Percentiles rank a stretch among this genome's conserved stretches.
phyloP scores from a whole-genome alignment of 2,329 filamentous ascomycete species.

The Apiospora pterosperma region DNA sequence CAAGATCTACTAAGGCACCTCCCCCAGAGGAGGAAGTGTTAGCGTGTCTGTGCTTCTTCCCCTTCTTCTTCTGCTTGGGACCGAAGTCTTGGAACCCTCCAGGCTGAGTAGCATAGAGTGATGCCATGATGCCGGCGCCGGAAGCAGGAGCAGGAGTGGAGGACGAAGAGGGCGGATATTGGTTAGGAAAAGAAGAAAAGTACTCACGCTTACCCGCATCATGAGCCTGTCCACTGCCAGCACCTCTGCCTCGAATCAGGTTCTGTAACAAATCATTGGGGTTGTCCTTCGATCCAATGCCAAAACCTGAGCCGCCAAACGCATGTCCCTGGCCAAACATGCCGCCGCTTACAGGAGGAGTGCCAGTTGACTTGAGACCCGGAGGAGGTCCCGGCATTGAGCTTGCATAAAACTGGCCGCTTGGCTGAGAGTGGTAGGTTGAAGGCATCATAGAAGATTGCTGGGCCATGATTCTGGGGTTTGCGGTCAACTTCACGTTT shows the following conservation, averaged over 20 bases:
- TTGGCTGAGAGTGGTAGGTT: slow-evolving; percentile 55
- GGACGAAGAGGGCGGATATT: slow-evolving; percentile 78
- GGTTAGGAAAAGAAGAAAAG: slow-evolving; percentile 87
- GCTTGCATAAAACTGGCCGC: slow-evolving; percentile 73
- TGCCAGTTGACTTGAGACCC: slow-evolving; percentile 90
- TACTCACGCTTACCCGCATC: slow-evolving; percentile 98
- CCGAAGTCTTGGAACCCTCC: slow-evolving; percentile 87
- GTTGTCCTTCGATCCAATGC: slow-evolving; percentile 65
- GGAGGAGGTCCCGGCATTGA: slow-evolving; percentile 92
- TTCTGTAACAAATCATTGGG: slow-evolving; percentile 75
- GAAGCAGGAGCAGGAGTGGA: slow-evolving; percentile 84
- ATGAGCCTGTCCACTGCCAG: slow-evolving; percentile 67
- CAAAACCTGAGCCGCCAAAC: slow-evolving; percentile 73
- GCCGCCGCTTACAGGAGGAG: slow-evolving; percentile 65
- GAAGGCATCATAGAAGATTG: slow-evolving; percentile 80
- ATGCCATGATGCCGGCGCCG: slow-evolving; percentile 86
- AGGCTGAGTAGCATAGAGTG: slow-evolving; percentile 84
- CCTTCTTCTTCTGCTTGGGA: slow-evolving; percentile 99
- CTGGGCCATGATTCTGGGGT: slow-evolving; percentile 77
- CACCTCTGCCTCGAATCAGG: slow-evolving; percentile 69
- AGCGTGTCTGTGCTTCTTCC: slow-evolving; percentile 99
- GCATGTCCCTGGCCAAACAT: slow-evolving; percentile 90
- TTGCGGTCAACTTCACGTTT: slow-evolving; percentile 73
- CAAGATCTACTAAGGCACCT: slow-evolving; percentile 99
- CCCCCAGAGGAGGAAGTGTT: slow-evolving; percentile 99